Conservation (phyloP, 2,329 filamentous ascomycete genomes). For the Arthroderma sp. region DNA sequence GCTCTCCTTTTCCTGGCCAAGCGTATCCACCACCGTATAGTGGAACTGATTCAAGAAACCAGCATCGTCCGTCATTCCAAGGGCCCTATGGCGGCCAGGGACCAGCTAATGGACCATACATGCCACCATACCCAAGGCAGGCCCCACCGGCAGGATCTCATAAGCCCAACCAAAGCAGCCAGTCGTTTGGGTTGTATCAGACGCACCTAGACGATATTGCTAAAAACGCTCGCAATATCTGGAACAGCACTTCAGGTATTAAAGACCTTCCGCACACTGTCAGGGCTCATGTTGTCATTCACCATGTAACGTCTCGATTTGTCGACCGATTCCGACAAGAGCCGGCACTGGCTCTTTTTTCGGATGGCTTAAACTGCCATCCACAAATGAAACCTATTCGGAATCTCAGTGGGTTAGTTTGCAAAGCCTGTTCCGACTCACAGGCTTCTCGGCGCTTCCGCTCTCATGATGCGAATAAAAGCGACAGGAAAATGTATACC, state of each 20-base stretch:
- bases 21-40: conserved; percentile 14
- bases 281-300: conserved; percentile 50
- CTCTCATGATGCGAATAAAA: conserved; percentile 6
- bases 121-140: conserved; percentile 5
- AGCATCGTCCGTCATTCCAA: conserved; percentile 11
- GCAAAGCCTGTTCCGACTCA: conserved; percentile 37
- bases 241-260: conserved; percentile 47
- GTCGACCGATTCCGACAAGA: conserved; percentile 43
- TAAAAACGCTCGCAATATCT: conserved; percentile 46
- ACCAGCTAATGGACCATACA: conserved; percentile 9
- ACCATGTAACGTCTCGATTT: conserved; percentile 49
- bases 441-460: conserved; percentile 8
- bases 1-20: conserved; percentile 14
- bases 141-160: conserved; percentile 6
- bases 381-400: conserved; percentile 45
- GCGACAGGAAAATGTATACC: conserved; percentile 16
- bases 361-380: conserved; percentile 44
- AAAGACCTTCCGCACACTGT: conserved; percentile 50
- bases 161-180: conserved; percentile 13
- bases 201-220: conserved; percentile 41
- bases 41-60: conserved; percentile 10
- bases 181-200: conserved; percentile 33
- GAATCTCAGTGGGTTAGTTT: conserved; percentile 41
- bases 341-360: conserved; percentile 46
- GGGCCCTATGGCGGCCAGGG: conserved; percentile 10